phyloP scores from a whole-genome alignment of 148 eudicot species.

The Nepenthes gracilis region DNA sequence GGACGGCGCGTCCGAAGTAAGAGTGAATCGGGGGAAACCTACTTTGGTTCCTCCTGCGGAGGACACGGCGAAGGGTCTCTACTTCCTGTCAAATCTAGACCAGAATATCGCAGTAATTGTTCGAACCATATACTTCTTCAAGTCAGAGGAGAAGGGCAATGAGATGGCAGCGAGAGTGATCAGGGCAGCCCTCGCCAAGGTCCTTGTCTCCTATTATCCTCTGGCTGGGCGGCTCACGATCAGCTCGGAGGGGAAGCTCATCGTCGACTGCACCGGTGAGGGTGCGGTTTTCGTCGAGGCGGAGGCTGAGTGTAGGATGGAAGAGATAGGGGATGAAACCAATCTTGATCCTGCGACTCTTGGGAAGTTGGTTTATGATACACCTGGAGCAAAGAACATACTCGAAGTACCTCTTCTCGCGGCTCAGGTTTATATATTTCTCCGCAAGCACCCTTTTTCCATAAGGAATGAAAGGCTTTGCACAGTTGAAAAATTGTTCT shows the following conservation, averaged over 20 bases:
- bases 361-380: slow-evolving; percentile 32
- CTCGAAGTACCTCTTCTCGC: slow-evolving; percentile 37
- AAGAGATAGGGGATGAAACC: slow-evolving; percentile 33
- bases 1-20: slow-evolving; percentile 2
- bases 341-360: slow-evolving; percentile 34
- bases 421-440: slow-evolving; percentile 15
- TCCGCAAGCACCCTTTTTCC: not conserved
- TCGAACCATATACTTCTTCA: slow-evolving; percentile 29
- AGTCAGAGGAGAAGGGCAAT: slow-evolving; percentile 25
- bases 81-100: slow-evolving; percentile 35
- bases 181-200: slow-evolving; percentile 28
- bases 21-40: slow-evolving; percentile 21
- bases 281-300: slow-evolving; percentile 47
- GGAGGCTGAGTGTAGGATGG: slow-evolving; percentile 31
- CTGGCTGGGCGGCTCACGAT: slow-evolving; percentile 38
- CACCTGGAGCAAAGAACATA: slow-evolving; percentile 31
- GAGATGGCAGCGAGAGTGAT: slow-evolving; percentile 20
- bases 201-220: slow-evolving; percentile 41
- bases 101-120: slow-evolving; percentile 40
- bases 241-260: slow-evolving; percentile 36
- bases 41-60: slow-evolving; percentile 23
- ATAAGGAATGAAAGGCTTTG: too few species aligned
- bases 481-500: too few species aligned
- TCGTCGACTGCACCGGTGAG: slow-evolving; percentile 33
- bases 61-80: slow-evolving; percentile 25